Evolutionary conservation across 192 early-diverging fungal species (phyloP), one percentile per base, ranked within the genome.

Genomic region (Gryganskiella cystojenkinii): DNA sequence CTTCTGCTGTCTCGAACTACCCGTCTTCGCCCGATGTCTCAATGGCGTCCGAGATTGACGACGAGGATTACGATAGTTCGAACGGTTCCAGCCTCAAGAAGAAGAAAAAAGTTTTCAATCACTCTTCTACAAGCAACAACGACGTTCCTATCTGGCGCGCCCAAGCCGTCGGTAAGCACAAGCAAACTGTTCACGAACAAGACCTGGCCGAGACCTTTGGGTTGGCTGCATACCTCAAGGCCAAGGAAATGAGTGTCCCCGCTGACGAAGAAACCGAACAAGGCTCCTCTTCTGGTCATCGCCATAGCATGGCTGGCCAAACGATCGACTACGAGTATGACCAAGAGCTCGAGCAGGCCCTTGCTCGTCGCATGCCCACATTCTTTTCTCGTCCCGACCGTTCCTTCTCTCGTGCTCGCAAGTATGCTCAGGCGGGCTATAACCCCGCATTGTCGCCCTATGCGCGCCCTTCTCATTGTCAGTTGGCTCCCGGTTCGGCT

Each of bases 371-470:
- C n/a, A 24, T 76, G 54, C 73, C 73, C 20, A 76, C 73, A 2
- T 76, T 64, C 28, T 76, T 76, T 49, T 63, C 73, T 25, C 73
- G 73, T 27, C 73, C 73, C 3, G 73, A 76, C 47, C 64, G 73
- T 11, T 76, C 73, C 2, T 34, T 61, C 25, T 63, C 73, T 34
- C 73, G 73, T 11, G 73, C 73, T 10, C 73, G 64, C 65, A 76
- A 76, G 53, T 76, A 76, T 42, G 73, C 73, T 15, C 73, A 76
- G 43, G 73, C 73, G 14, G 73, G 73, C 2, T 76, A 76, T 35
- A 76, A 45, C 4, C 65, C 73, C 43, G 35, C 65, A 8, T 43
- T 76, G n/a, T n/a, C n/a, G 40, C 73, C 73, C 15, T 76, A 76
- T 33, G 55, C 73, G 9, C 73, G 73, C 56, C 73, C 73, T 24